Percentiles rank a stretch among this genome's conserved stretches.
phyloP scores from a whole-genome alignment of 169 alveolate species.

The Babesia sp. region DNA sequence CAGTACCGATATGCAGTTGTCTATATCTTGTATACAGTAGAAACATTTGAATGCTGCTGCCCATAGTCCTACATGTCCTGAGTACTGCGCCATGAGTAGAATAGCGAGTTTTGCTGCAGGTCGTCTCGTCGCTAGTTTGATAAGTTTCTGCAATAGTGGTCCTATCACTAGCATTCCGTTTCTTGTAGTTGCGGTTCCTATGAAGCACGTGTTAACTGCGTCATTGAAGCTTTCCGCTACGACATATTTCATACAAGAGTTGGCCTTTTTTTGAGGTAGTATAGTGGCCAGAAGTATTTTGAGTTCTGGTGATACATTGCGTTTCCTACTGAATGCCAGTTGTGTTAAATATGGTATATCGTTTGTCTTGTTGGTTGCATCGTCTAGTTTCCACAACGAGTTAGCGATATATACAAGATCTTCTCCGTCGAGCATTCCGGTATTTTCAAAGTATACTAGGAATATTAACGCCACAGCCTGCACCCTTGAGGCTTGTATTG shows the following conservation, averaged over 20 bases:
- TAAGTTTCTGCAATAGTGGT: slow-evolving; percentile 61
- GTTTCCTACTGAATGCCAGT: slow-evolving; percentile 52
- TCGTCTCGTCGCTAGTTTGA: slow-evolving; percentile 51
- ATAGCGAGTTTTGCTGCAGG: slow-evolving; percentile 60
- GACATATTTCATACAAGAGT: slow-evolving; percentile 40
- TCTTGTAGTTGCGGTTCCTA: slow-evolving; percentile 42
- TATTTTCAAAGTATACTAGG: slow-evolving; percentile 43
- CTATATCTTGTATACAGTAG: slow-evolving; percentile 64
- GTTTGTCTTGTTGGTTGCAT: not conserved
- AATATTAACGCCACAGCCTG: slow-evolving; percentile 57
- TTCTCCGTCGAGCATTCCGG: slow-evolving; percentile 44
- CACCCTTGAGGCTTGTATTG: slow-evolving; percentile 29
- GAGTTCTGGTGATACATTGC: slow-evolving; percentile 60
- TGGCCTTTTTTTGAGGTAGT: slow-evolving; percentile 38
- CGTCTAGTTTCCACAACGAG: slow-evolving; percentile 55
- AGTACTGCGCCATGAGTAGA: slow-evolving; percentile 60
- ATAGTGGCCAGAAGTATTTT: slow-evolving; percentile 58
- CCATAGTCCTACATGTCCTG: slow-evolving; percentile 64
- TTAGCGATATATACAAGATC: slow-evolving; percentile 48
- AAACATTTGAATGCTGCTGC: slow-evolving; percentile 63
- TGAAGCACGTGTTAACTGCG: slow-evolving; percentile 53
- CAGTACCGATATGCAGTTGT: slow-evolving; percentile 58
- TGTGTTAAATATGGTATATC: slow-evolving; percentile 45
- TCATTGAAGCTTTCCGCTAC: slow-evolving; percentile 63
- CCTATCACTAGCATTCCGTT: slow-evolving; percentile 65